phyloP scores from a whole-genome alignment of 2,329 filamentous ascomycete species.

The Emericellopsis cladophorae region DNA sequence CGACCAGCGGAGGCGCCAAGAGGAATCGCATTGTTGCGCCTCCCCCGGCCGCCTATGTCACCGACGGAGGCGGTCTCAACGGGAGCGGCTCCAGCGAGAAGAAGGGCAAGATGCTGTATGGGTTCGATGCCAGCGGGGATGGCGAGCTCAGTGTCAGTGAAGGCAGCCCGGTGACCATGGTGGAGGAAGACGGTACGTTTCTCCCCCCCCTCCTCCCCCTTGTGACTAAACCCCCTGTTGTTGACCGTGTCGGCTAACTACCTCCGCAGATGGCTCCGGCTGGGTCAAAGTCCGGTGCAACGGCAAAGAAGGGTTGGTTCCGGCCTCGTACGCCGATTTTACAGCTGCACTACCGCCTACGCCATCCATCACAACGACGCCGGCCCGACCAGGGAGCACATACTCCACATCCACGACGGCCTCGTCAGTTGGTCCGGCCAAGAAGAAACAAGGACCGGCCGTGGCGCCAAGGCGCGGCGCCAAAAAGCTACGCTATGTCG shows the following conservation, averaged over 20 bases:
- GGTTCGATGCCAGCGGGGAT: conserved; percentile 67
- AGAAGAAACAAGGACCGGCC: conserved; percentile 80
- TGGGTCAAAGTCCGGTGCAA: conserved; percentile 79
- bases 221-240: background rate
- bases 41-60: conserved; percentile 71
- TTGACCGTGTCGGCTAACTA: conserved; percentile 4
- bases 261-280: conserved; percentile 65
- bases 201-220: background rate
- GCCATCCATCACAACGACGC: conserved; percentile 9
- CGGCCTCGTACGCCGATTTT: conserved; percentile 71
- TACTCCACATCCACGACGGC: conserved; percentile 57
- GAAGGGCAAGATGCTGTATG: conserved; percentile 79
- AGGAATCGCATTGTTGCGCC: conserved; percentile 75
- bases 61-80: conserved; percentile 38
- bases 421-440: conserved; percentile 17
- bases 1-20: conserved; percentile 19
- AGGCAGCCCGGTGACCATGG: conserved; percentile 61
- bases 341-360: conserved; percentile 30
- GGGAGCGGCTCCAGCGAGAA: conserved; percentile 30
- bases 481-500: conserved; percentile 88
- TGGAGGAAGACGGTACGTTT: conserved; percentile 77
- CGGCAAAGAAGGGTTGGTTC: conserved; percentile 72
- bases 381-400: conserved; percentile 54
- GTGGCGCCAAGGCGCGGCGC: conserved; percentile 84
- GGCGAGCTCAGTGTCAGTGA: conserved; percentile 75